Percentiles rank a stretch among this genome's conserved stretches.
These are phyloP conservation scores for Trypanosoma rangeli DNA, from an alignment of 208 protist species.

Conservation along the genomic window DNA sequence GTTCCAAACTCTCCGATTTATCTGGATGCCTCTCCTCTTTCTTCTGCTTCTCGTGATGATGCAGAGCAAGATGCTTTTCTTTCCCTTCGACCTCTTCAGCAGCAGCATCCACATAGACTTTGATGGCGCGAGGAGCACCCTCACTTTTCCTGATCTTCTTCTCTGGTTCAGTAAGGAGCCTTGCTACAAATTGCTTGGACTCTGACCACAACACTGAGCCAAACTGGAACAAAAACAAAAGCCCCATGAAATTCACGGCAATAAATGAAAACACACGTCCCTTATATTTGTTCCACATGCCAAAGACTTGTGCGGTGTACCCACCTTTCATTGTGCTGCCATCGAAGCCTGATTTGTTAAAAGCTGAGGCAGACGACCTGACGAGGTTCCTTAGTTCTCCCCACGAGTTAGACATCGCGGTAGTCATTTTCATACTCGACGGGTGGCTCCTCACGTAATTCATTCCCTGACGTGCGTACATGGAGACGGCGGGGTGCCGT, in stretches of 20 bases:
- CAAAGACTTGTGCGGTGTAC: not conserved
- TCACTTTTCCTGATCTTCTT: conserved; percentile 15
- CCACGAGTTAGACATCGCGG: conserved; percentile 22
- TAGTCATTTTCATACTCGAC: conserved; percentile 6
- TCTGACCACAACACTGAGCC: conserved; percentile 37
- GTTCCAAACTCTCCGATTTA: not conserved
- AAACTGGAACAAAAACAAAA: conserved; percentile 64
- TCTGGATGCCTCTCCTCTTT: not conserved
- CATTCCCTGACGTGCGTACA: conserved; percentile 12
- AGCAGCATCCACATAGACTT: not conserved
- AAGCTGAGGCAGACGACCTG: not conserved
- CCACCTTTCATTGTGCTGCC: not conserved
- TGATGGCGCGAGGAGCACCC: conserved; percentile 7
- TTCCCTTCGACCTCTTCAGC: conserved; percentile 1
- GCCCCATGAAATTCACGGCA: conserved; percentile 61
- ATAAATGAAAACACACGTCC: conserved; percentile 50
- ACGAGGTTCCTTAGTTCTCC: not conserved
- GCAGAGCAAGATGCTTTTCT: not conserved
- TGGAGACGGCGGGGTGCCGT: conserved; percentile 9
- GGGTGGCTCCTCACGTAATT: conserved; percentile 14
- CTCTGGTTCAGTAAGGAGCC: conserved; percentile 9
- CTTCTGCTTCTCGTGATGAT: not conserved
- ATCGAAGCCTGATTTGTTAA: not conserved
- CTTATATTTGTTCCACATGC: conserved; percentile 28
- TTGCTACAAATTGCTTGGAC: conserved; percentile 25